Evolutionary conservation across 345 rosid species (phyloP), one percentile per base, ranked within the genome.

Genomic region (Eucalyptus sideroxylon): DNA sequence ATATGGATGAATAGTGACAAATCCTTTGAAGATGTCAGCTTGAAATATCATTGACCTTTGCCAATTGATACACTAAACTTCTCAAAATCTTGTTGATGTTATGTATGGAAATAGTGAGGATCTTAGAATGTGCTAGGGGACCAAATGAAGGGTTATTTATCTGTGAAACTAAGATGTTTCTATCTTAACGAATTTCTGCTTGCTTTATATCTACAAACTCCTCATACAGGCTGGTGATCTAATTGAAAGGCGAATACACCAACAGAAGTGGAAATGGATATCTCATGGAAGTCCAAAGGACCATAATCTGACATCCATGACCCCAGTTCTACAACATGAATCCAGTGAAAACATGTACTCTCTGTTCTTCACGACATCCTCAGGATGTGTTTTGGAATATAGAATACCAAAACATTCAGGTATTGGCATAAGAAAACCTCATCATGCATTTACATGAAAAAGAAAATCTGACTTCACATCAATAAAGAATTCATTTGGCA

Each of bases 261-360:
- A 93, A 87, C 91, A 95, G 90, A 96, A 94, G 91, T 95, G 98
- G 96, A 96, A 93, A 91, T 96, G 98, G 98, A 93, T 93, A 50
- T 87, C 65, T 88, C 96, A 95, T 92, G 98, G 93, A 88, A 93
- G 94, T 93, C 94, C 96, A 14, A 91, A 91, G 87, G 90, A 92
- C 86, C 93, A 93, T 87, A 91, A 86, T 56, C 90, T 95, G 87
- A 94, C 98, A 53, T 93, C 95, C 19, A 94, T 96, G 53, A 91
- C 95, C 40, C 93, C 91, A 37, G 88, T 89, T 87, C 53, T 88
- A 81, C 95, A 93, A 90, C 95, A 96, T 86, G 96, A 94, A 77
- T 86, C 88, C 45, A 92, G 86, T 50, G 95, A 94, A 56, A 93
- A 89, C 27, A 49, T 89, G 88, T 88, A 89, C 88, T 93, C 96